A percentile compares a stretch with the other conserved stretches of the same genome.
These are phyloP conservation scores for Spathaspora sp. DNA, from an alignment of 1,139 yeast species.

Conservation along the genomic window DNA sequence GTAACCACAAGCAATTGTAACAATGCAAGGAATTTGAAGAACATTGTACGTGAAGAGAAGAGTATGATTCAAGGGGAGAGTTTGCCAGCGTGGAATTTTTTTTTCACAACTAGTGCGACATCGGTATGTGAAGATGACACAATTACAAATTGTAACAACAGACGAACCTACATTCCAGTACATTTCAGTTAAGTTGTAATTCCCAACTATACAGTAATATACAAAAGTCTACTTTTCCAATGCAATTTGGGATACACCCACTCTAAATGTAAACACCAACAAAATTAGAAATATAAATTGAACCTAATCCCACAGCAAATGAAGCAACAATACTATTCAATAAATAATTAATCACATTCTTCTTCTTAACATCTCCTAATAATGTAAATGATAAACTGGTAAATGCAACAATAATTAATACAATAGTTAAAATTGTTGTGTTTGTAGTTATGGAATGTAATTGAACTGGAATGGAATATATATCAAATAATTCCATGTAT, in stretches of 20 bases:
- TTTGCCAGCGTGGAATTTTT: too few relatives aligned
- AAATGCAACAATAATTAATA: slow-evolving; percentile 32
- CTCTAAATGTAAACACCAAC: slow-evolving; percentile 47
- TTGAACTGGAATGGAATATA: slow-evolving; percentile 27
- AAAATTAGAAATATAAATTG: slow-evolving; percentile 39
- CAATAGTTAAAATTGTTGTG: slow-evolving; percentile 18
- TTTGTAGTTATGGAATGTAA: slow-evolving; percentile 15
- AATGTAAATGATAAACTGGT: slow-evolving; percentile 37
- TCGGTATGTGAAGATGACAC: too few relatives aligned
- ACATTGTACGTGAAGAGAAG: background rate
- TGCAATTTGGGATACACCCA: too few relatives aligned
- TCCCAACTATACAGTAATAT: too few relatives aligned
- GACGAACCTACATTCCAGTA: too few relatives aligned
- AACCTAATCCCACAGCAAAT: slow-evolving; percentile 37
- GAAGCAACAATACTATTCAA: slow-evolving; percentile 38
- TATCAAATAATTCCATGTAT: slow-evolving; percentile 22
- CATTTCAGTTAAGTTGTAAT: too few relatives aligned
- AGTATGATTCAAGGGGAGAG: background rate
- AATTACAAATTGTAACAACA: too few relatives aligned
- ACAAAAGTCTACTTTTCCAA: too few relatives aligned
- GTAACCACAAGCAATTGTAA: background rate
- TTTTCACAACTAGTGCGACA: too few relatives aligned
- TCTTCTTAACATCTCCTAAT: slow-evolving; percentile 35
- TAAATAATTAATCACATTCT: slow-evolving; percentile 26
- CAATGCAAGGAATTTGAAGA: background rate